Evolutionary conservation across 495 filamentous ascomycete genomes (phyloP).

Genomic region (Neurospora sp.): DNA sequence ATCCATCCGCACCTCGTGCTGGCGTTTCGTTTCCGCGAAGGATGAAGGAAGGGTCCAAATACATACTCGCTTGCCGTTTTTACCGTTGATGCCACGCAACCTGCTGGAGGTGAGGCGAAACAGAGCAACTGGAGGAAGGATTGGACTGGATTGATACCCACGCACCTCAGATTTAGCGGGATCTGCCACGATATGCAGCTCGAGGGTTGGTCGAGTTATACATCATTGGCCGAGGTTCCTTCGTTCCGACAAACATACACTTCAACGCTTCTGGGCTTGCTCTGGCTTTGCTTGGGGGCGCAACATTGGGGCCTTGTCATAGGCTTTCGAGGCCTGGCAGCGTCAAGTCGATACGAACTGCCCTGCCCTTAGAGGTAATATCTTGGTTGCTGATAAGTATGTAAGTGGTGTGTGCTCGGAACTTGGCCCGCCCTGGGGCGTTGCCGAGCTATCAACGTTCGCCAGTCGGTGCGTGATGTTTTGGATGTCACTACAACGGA

Average conservation of each 20-base stretch:
- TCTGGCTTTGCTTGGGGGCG: background rate
- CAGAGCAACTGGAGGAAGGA: background rate
- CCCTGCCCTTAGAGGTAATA: background rate
- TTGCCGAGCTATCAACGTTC: background rate
- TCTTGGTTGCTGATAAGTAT: background rate
- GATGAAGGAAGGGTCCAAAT: background rate
- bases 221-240: background rate
- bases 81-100: background rate
- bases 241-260: background rate
- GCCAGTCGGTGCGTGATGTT: background rate
- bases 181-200: background rate
- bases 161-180: background rate
- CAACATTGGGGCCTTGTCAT: background rate
- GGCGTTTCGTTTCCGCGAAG: background rate
- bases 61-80: background rate
- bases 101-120: background rate
- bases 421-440: background rate
- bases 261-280: background rate
- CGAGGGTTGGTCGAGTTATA: background rate
- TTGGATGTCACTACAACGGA: background rate
- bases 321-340: background rate
- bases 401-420: background rate
- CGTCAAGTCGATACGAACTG: background rate
- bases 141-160: background rate
- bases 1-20: background rate